Evolutionary conservation across 805 yeast species (phyloP), one percentile per base, ranked within the genome.

Genomic region (Lipomyces yamanashiensis): DNA sequence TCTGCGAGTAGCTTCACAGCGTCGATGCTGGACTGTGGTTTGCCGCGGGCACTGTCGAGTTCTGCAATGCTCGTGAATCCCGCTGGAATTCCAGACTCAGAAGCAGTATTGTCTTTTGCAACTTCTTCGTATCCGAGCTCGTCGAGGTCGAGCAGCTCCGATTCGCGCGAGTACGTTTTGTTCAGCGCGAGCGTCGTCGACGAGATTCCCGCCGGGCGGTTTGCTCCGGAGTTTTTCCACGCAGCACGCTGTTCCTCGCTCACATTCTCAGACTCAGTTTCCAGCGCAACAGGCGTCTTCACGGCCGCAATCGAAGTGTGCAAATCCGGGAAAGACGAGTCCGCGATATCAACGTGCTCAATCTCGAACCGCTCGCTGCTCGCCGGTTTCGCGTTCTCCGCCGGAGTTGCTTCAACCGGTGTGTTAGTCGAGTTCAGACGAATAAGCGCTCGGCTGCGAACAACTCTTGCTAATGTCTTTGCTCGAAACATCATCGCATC

Each of bases 321-420:
- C 19, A 58, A 47, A 7, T 41, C 52, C 9, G 62, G 62, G 34
- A 58, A 58, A 2, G 62, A 58, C 13, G 56, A 41, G 23, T 51
- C 62, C 8, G 62, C 19, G 43, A 58, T 52, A 19, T 58, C 58
- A n/a, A 58, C 57, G 7, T 28, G 39, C 53, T 41, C 52, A 9
- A 52, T 28, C 12, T 43, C 62, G 21, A 28, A 8, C 33, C 6
- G 9, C 19, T 47, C 41, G 34, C 51, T 48, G 34, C 51, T 48
- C 39, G 39, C 15, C 15, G 37, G 57, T 53, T 12, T 10, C 21
- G 13, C 41, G 34, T 17, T 50, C 7, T 5, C 28, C 28, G 28
- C 28, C 28, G 28, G 28, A 28, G 28, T 28, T 2, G 28, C 5
- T 28, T 28, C 28, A 3, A 28, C 28, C 28, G 28, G 28, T 5